Evolutionary conservation across 306 rosid genomes (phyloP).

Genomic region (Cicer arietinum): DNA sequence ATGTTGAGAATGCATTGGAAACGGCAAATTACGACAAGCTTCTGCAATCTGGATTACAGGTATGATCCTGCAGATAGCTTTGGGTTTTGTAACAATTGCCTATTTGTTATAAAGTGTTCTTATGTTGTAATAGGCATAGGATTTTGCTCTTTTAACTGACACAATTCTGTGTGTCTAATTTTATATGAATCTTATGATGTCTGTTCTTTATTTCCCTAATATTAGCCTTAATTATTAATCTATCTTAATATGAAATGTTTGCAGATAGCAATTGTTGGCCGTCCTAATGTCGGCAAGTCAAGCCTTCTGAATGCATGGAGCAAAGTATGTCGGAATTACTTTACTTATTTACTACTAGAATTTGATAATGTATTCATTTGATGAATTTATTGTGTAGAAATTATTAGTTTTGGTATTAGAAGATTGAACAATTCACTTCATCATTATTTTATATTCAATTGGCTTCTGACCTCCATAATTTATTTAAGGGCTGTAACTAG

Average conservation of each 20-base stretch:
- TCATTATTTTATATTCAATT: constrained; percentile 6
- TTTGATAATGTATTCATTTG: constrained; percentile 28
- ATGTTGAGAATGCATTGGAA: constrained; percentile 82
- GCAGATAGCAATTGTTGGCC: constrained; percentile 97
- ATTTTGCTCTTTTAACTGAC: neutral
- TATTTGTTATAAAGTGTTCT: neutral
- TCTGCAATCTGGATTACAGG: constrained; percentile 98
- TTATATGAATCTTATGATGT: constrained; percentile 16
- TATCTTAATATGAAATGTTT: constrained; percentile 43
- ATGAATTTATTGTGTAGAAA: constrained; percentile 21
- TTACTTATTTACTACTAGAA: constrained; percentile 24
- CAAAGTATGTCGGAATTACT: constrained; percentile 68
- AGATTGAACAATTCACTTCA: constrained; percentile 28
- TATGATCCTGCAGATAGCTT: constrained; percentile 37
- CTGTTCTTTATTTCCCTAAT: constrained; percentile 30
- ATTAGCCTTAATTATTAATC: constrained; percentile 36
- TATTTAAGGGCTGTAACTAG: constrained; percentile 1
- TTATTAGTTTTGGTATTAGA: constrained; percentile 23
- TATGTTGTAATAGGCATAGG: neutral
- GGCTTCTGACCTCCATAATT: constrained; percentile 40
- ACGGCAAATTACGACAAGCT: constrained; percentile 94
- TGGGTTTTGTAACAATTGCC: constrained; percentile 19
- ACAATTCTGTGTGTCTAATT: neutral
- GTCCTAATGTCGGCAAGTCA: constrained; percentile 97
- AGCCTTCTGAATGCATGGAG: constrained; percentile 99